A percentile compares a stretch with the other conserved stretches of the same genome.
phyloP scores from a whole-genome alignment of 2,329 filamentous ascomycete species.

The Furcasterigmium furcatum region DNA sequence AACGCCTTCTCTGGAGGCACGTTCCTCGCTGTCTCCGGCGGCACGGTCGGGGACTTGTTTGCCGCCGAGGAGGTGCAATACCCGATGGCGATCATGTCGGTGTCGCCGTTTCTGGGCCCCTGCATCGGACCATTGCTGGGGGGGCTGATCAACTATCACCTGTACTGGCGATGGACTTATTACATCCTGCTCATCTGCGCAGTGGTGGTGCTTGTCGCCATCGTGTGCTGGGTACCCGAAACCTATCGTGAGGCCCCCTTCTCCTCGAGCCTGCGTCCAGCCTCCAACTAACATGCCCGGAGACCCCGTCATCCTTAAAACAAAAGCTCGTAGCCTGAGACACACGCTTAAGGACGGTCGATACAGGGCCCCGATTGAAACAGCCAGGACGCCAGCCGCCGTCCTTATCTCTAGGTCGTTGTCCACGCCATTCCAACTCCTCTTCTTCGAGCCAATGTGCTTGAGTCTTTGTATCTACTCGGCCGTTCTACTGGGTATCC shows the following conservation, averaged over 20 bases:
- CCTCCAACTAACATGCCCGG: no score
- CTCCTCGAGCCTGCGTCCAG: no score
- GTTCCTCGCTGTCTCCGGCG: constrained; percentile 72
- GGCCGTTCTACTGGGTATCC: constrained; percentile 78
- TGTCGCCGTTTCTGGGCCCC: constrained; percentile 61
- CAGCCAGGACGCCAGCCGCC: constrained; percentile 61
- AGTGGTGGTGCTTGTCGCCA: constrained; percentile 54
- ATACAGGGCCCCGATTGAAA: constrained; percentile 76
- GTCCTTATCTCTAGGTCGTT: constrained; percentile 53
- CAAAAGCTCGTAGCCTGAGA: no score
- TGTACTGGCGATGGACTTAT: constrained; percentile 77
- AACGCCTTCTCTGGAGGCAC: constrained; percentile 67
- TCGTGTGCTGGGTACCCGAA: constrained; percentile 75
- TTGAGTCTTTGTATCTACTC: constrained; percentile 78
- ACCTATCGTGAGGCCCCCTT: no score
- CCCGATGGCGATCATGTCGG: constrained; percentile 79
- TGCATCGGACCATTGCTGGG: constrained; percentile 61
- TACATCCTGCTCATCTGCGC: constrained; percentile 84
- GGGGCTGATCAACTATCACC: constrained; percentile 77
- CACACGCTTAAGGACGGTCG: constrained; percentile 70
- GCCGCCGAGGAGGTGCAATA: constrained; percentile 62
- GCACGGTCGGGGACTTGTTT: constrained; percentile 81
- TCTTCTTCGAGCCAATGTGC: constrained; percentile 82
- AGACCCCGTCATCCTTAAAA: no score
- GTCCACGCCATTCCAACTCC: constrained; percentile 70